These are phyloP conservation scores for Exophiala dermatitidis DNA, from an alignment of 2,329 filamentous ascomycete genomes.

Conservation along the genomic window DNA sequence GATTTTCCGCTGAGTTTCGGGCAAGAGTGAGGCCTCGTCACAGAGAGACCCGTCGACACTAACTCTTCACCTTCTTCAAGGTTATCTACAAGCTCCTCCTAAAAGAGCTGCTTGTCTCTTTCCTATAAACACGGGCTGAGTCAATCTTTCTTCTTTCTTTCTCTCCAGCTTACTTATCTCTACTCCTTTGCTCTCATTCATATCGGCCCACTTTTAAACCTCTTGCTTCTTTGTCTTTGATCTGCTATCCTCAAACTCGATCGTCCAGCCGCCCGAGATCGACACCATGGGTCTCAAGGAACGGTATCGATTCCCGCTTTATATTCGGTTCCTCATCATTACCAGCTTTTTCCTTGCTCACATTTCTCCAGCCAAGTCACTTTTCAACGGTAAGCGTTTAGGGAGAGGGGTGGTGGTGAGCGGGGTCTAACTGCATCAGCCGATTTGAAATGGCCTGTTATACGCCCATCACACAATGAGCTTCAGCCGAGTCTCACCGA, in stretches of 20 bases:
- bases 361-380: slow-evolving; percentile 7
- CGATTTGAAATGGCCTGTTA: slow-evolving; percentile 16
- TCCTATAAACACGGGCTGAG: neutral
- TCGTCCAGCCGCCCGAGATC: neutral
- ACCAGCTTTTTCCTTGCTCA: neutral
- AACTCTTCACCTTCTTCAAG: neutral
- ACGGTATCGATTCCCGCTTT: neutral
- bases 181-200: neutral
- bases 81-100: neutral
- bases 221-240: neutral
- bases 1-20: neutral
- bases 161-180: neutral
- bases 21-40: neutral
- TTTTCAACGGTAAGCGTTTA: slow-evolving; percentile 13
- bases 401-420: no score
- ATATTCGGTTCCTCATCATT: slow-evolving; percentile 1
- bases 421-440: slow-evolving; percentile 9
- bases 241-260: neutral
- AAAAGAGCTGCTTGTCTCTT: neutral
- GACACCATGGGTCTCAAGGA: neutral
- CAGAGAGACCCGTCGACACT: neutral
- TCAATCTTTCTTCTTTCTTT: neutral
- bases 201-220: neutral
- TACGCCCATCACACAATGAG: slow-evolving; percentile 5
- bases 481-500: slow-evolving; percentile 17